A percentile compares a stretch with the other conserved stretches of the same genome.
These are phyloP conservation scores for Singerocomus inundabilis DNA, from an alignment of 1,284 basidiomycete species.

Conservation along the genomic window DNA sequence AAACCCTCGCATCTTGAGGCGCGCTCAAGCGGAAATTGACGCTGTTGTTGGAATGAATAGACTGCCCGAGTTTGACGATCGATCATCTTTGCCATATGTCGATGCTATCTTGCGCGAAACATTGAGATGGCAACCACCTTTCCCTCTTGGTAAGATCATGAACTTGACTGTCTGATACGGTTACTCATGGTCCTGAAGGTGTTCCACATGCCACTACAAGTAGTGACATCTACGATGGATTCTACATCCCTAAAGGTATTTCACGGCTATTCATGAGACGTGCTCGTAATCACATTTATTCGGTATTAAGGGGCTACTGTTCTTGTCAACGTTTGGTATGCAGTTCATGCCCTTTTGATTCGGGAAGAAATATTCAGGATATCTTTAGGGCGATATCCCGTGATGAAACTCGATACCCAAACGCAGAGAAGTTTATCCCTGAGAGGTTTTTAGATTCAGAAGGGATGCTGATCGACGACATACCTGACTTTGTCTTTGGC, in stretches of 20 bases:
- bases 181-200: constrained; percentile 9
- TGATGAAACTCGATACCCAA: constrained; percentile 22
- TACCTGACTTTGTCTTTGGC: constrained; percentile 19
- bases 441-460: constrained; percentile 24
- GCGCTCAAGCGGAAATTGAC: constrained; percentile 42
- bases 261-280: background rate
- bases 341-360: background rate
- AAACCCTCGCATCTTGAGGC: constrained; percentile 32
- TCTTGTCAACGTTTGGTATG: constrained; percentile 27
- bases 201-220: constrained; percentile 14
- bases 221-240: constrained; percentile 26
- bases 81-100: constrained; percentile 38
- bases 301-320: constrained; percentile 17
- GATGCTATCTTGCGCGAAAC: constrained; percentile 41
- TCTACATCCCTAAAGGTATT: constrained; percentile 31
- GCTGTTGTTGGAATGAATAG: constrained; percentile 35
- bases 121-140: constrained; percentile 28
- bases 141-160: constrained; percentile 23
- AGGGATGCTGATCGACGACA: constrained; percentile 18
- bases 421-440: constrained; percentile 24
- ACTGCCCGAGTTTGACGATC: constrained; percentile 42
- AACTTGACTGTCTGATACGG: too few species aligned
- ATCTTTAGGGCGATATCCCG: constrained; percentile 26
- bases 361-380: background rate
- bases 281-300: background rate